Conservation (phyloP, 225 moss, liverwort and hornwort genomes). For the Neckera pumila region DNA sequence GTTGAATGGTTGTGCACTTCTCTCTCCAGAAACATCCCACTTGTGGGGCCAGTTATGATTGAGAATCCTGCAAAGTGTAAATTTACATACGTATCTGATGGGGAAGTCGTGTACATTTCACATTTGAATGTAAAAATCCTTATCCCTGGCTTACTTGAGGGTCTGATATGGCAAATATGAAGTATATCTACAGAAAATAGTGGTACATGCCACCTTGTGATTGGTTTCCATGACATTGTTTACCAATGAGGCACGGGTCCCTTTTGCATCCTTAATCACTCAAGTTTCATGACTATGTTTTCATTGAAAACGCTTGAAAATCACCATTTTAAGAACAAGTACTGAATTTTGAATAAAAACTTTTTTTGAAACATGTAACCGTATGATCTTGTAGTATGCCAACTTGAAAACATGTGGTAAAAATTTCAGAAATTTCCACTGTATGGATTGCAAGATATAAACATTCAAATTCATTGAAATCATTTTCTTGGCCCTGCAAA, state of each 20-base stretch:
- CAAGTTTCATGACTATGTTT: too few species aligned
- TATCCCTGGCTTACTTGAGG: neutral
- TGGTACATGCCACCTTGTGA: neutral
- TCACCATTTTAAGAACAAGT: too few species aligned
- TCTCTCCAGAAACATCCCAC: neutral
- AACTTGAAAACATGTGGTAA: too few species aligned
- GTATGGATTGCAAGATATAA: too few species aligned
- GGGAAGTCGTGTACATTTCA: neutral
- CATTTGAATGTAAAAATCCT: neutral
- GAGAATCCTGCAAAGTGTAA: neutral
- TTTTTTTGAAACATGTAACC: too few species aligned
- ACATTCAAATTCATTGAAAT: too few species aligned
- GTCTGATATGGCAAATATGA: fast-evolving
- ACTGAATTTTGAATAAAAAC: too few species aligned
- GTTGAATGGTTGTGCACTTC: neutral
- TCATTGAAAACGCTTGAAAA: too few species aligned
- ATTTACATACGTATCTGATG: neutral
- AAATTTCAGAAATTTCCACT: too few species aligned
- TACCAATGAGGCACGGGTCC: neutral
- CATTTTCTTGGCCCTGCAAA: too few species aligned
- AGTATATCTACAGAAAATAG: neutral
- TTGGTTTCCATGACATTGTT: neutral
- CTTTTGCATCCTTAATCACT: neutral
- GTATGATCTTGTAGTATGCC: too few species aligned
- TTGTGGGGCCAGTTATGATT: neutral